Evolutionary conservation across 2,329 filamentous ascomycete species (phyloP), one percentile per base, ranked within the genome.

Genomic region (Pleomassaria siparia): DNA sequence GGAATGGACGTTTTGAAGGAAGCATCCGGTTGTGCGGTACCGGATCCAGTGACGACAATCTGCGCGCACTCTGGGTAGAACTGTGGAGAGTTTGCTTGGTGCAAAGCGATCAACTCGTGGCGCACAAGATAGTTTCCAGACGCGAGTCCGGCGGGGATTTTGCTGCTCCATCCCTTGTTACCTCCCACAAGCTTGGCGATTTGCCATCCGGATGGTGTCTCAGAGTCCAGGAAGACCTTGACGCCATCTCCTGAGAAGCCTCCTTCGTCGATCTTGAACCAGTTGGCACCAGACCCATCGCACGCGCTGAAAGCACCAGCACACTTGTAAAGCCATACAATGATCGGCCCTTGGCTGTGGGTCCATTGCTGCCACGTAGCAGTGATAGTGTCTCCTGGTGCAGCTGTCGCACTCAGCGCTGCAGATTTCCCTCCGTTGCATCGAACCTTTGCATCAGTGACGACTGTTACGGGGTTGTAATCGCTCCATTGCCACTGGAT

Each of bases 51-150:
- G 46, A 78, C 62, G 46, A 72, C 56, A 16, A 78, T 56, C 59
- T 76, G 76, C 43, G 76, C 59, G 54, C 77, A 80, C 60, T 76
- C 73, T 42, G 68, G 75, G 60, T 74, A 79, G 66, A 69, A 72
- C 69, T 74, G 77, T 7, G 76, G 75, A 21, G 74, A 74, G 37
- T 74, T 71, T 30, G 36, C 42, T 3, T 66, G 62, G 44, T 78
- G 76, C 11, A 78, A 59, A 7, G 71, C 78, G 44, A 74, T 72
- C 28, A 71, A 65, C 62, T 80, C 78, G 51, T 80, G 76, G 3
- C 78, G 69, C 21, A 80, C 59, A 22, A 80, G 74, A 49, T 80
- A 80, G 44, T 73, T 66, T 1, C 77, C 77, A 0, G 71, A 52
- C n/a, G 51, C 58, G 36, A 77, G 62, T 12, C 64, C 53, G 0